These are phyloP conservation scores for Dothideomycetidae sp. DNA, from an alignment of 2,329 filamentous ascomycete species.

Conservation along the genomic window DNA sequence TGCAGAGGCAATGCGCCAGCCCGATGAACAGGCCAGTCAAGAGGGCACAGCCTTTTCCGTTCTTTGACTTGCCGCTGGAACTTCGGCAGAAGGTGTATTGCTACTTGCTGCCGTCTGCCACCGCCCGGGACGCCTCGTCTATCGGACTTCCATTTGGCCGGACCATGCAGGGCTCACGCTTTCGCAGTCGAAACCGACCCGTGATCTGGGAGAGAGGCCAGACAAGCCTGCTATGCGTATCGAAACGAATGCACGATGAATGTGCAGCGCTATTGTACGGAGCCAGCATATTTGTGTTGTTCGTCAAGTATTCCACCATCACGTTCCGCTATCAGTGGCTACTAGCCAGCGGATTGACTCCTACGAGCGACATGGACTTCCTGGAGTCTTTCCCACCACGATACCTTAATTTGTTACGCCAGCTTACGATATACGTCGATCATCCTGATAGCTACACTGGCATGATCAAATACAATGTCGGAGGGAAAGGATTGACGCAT, in stretches of 20 bases:
- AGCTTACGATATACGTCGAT: constrained; percentile 32
- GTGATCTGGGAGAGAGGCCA: constrained; percentile 31
- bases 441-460: constrained; percentile 36
- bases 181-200: constrained; percentile 16
- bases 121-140: constrained; percentile 8
- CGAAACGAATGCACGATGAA: constrained; percentile 31
- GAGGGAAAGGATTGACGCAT: constrained; percentile 29
- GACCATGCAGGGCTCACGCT: constrained; percentile 2
- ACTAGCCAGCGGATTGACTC: constrained; percentile 27
- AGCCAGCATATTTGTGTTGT: constrained; percentile 31
- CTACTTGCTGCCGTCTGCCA: constrained; percentile 29
- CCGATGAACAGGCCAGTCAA: constrained; percentile 7
- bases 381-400: constrained; percentile 28
- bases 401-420: constrained; percentile 29
- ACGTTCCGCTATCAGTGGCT: constrained; percentile 32
- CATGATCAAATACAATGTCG: constrained; percentile 39
- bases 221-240: constrained; percentile 26
- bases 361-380: constrained; percentile 27
- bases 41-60: constrained; percentile 15
- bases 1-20: not conserved
- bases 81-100: constrained; percentile 30
- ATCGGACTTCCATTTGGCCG: constrained; percentile 4
- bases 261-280: constrained; percentile 33
- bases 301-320: constrained; percentile 30
- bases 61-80: constrained; percentile 29